Base-by-base conservation (phyloP, 257 asterid species). In the Ligustrum vulgare region DNA sequence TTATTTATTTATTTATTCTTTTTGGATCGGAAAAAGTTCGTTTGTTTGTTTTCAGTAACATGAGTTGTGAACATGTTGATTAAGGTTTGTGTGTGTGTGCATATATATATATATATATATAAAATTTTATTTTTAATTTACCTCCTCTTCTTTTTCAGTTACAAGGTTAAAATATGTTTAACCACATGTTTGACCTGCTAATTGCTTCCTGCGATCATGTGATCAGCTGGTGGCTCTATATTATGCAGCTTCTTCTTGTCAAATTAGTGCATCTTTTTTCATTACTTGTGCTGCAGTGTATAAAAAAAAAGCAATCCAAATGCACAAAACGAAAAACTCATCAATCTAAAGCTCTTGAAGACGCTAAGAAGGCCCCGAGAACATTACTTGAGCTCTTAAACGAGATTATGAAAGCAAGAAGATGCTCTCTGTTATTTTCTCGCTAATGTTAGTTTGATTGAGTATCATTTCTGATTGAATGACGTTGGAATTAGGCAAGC, bases 321-420 rank as follows among this genome's bases (percentile, higher is more conserved):
- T 74, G 91, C 87, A 88, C 90, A 33, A 94, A 92, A 67, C 81
- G 99, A 28, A 94, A 91, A 84, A 94, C 99, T 33, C 99, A 97
- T 51, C 98, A 91, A 86, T 97, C 97, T 8, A 92, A 87, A 86
- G 98, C 99, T 43, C 88, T 94, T 72, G 99, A 92, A 82, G 91
- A 91, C 83, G 97, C 97, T 28, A 94, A 86, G 91, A 88, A 88
- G 86, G 97, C 97, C 11, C 94, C 98, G 45, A 88, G 94, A 85
- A 76, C 98, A 58, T 94, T 94, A 80, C 82, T 84, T 78, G 98
- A 94, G 87, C 96, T 94, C 84, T 83, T 94, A 91, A 89, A 92
- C 49, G 99, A 92, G 54, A 60, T 72, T 54, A 47, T 35, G 25
- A 22, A 51, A n/a, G 64, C 62, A 33, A 13, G 12, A 64, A 18